Base-by-base conservation (phyloP, 805 yeast species). In the Myxozyma geophila region DNA sequence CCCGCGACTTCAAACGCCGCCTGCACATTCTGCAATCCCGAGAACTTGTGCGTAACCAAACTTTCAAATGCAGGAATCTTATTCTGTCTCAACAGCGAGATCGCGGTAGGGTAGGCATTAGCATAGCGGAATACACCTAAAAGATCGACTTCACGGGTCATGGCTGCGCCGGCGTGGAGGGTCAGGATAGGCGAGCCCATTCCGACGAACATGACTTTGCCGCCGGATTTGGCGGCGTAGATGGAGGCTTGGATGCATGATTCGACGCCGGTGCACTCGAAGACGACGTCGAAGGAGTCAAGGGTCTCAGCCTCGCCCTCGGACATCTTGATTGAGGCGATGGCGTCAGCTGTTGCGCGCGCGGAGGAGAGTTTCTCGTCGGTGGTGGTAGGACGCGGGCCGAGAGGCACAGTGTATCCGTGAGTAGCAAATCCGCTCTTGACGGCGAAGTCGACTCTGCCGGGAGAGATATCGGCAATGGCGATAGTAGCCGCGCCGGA, bases 401-500 rank as follows among this genome's bases (percentile, higher is more conserved):
- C 63, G 40, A 58, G 28, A 17, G 71, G 71, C 40, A 73, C 73
- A 28, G 67, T 66, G 63, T 60, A 72, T 1, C 70, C 70, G 36
- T 70, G 70, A 5, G 71, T 70, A 9, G 76, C 76, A 43, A 74
- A 69, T 17, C 74, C 76, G 36, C 71, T 67, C 49, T 70, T 67
- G 40, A 71, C 60, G 4, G 77, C 78, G 66, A 75, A 75, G 19
- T 71, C 67, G 15, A 73, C 71, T n/a, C 77, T 68, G n/a, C 66
- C 67, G 43, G 68, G 47, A 4, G 85, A 80, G 54, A 89, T 79
- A 74, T 89, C 96, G 47, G 88, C 81, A 57, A 87, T 83, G 55
- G 88, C 77, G 36, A 89, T 86, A 8, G 82, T 79, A 12, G 86
- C 77, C 8, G 93, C 93, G 36, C 96, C 96, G 67, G 84, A 85